Percentiles rank a stretch among this genome's conserved stretches.
These are phyloP conservation scores for Penicillium pancosmium DNA, from an alignment of 495 filamentous ascomycete species.

Conservation along the genomic window DNA sequence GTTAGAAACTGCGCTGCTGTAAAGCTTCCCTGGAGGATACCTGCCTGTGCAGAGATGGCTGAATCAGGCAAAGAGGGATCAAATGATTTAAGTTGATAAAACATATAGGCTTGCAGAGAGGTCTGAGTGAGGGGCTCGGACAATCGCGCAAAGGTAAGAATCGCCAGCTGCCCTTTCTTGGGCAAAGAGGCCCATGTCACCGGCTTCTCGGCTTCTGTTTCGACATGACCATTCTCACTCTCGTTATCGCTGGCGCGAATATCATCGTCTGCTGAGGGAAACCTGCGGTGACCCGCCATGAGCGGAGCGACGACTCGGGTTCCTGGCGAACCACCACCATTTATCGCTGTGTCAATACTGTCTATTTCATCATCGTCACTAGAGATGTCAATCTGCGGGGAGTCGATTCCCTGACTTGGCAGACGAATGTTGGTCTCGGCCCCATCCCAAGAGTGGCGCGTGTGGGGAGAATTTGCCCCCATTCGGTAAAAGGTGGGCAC, in stretches of 20 bases:
- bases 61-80: conserved; percentile 64
- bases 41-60: conserved; percentile 74
- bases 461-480: conserved; percentile 11
- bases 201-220: conserved; percentile 37
- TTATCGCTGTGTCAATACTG: conserved; percentile 7
- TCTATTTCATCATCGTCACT: conserved; percentile 6
- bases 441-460: conserved; percentile 9
- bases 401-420: not conserved
- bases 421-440: conserved; percentile 8
- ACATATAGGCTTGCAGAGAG: conserved; percentile 74
- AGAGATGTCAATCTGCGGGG: not conserved
- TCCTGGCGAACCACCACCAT: not conserved
- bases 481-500: conserved; percentile 10
- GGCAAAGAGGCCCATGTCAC: conserved; percentile 73
- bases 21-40: conserved; percentile 73
- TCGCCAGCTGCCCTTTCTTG: conserved; percentile 70
- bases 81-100: conserved; percentile 72
- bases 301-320: conserved; percentile 21
- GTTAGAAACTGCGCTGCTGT: conserved; percentile 78
- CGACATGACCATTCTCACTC: conserved; percentile 3
- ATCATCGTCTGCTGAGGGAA: conserved; percentile 21
- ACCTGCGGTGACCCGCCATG: conserved; percentile 21
- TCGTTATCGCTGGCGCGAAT: conserved; percentile 22
- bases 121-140: conserved; percentile 82
- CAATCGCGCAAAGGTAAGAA: conserved; percentile 73